Percentiles rank a stretch among this genome's conserved stretches.
These are phyloP conservation scores for Casaregolazyma suthepensis DNA, from an alignment of 1,139 yeast species.

Conservation along the genomic window DNA sequence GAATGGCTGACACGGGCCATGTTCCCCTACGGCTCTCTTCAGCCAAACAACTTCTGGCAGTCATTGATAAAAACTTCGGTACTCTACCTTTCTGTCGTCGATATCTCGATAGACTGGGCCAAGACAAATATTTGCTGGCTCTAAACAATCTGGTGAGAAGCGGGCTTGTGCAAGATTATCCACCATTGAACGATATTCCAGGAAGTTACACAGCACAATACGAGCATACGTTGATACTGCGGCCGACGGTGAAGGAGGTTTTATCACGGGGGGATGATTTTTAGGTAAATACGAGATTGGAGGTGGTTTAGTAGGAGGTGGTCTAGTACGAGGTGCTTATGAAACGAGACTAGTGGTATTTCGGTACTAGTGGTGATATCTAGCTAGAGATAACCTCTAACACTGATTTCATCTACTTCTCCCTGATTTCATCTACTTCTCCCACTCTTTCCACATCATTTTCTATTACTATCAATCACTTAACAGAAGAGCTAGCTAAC, in stretches of 20 bases:
- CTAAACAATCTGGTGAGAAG: constrained; percentile 77
- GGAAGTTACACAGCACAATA: constrained; percentile 95
- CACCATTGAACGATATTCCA: constrained; percentile 82
- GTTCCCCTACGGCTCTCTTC: constrained; percentile 55
- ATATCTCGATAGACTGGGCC: constrained; percentile 84
- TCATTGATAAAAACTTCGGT: constrained; percentile 78
- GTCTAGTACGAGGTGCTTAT: no score
- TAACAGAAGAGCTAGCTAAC: not conserved
- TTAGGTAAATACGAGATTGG: not conserved
- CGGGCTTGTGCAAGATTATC: constrained; percentile 87
- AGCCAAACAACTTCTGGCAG: constrained; percentile 59
- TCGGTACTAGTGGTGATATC: no score
- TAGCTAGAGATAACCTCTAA: no score
- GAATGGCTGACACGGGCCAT: constrained; percentile 44
- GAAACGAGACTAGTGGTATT: no score
- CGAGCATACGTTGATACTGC: constrained; percentile 88
- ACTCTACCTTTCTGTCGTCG: constrained; percentile 96
- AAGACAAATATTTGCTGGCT: constrained; percentile 87
- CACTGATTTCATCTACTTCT: no score
- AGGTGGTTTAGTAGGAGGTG: no score
- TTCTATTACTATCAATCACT: not conserved
- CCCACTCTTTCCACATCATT: no score
- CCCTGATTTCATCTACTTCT: no score
- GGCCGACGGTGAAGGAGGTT: constrained; percentile 89
- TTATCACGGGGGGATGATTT: constrained; percentile 94